Evolutionary conservation across 2,329 filamentous ascomycete genomes (phyloP).

Genomic region (Herpotrichia juniperi): DNA sequence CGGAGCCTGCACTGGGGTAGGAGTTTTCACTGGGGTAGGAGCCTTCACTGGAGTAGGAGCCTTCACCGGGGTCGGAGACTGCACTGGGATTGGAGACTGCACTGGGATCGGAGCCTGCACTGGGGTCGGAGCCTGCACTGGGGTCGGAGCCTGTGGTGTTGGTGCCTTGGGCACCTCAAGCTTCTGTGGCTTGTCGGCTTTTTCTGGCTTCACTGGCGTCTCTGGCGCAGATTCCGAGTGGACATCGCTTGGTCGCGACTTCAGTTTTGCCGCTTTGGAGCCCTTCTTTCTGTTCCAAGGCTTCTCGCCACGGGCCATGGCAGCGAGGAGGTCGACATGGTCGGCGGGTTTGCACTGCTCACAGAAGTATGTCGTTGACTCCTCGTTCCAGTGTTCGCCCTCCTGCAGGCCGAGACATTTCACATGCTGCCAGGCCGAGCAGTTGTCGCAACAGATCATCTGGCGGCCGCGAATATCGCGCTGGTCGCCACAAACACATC

Average conservation of each 20-base stretch:
- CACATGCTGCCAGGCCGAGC: slow-evolving; percentile 96
- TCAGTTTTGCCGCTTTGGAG: slow-evolving; percentile 59
- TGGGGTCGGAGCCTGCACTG: neutral
- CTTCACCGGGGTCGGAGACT: neutral
- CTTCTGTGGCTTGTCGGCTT: neutral
- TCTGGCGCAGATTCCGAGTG: slow-evolving; percentile 54
- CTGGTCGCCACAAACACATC: slow-evolving; percentile 90
- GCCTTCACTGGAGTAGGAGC: neutral
- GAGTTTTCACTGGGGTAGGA: neutral
- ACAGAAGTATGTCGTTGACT: slow-evolving; percentile 73
- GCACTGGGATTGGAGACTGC: neutral
- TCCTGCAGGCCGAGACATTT: slow-evolving; percentile 90
- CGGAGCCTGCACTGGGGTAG: neutral
- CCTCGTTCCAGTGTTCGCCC: slow-evolving; percentile 59
- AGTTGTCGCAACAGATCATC: slow-evolving; percentile 96
- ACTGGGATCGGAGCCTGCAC: neutral
- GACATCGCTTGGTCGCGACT: slow-evolving; percentile 69
- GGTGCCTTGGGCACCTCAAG: neutral
- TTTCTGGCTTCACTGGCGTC: neutral
- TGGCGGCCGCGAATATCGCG: slow-evolving; percentile 80
- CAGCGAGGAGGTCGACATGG: slow-evolving; percentile 80
- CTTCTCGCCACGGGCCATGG: slow-evolving; percentile 79
- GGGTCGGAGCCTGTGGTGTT: neutral
- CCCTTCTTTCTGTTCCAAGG: slow-evolving; percentile 75
- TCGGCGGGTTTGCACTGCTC: slow-evolving; percentile 86